These are phyloP conservation scores for Salix arbutifolia DNA, from an alignment of 345 rosid genomes.

Conservation along the genomic window DNA sequence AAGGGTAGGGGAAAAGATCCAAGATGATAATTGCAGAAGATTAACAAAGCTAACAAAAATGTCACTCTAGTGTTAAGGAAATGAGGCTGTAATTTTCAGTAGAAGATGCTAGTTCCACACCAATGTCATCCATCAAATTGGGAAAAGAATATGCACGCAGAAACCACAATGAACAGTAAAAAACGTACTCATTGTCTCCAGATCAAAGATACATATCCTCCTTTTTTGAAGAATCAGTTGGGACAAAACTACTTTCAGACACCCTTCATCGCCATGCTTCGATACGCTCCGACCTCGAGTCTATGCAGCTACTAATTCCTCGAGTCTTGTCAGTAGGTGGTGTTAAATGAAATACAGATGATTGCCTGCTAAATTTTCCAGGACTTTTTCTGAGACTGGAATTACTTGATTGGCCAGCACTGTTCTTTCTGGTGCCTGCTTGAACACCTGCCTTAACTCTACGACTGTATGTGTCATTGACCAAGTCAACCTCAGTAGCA, in stretches of 20 bases:
- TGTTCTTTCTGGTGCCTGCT: slow-evolving; percentile 19
- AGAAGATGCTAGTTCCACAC: slow-evolving; percentile 20
- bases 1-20: neutral
- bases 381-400: slow-evolving; percentile 27
- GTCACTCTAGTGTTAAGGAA: slow-evolving; percentile 8
- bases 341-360: slow-evolving; percentile 27
- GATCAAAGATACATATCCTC: slow-evolving; percentile 4
- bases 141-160: slow-evolving; percentile 23
- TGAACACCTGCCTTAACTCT: slow-evolving; percentile 11
- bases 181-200: slow-evolving; percentile 11
- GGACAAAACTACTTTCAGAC: neutral
- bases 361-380: slow-evolving; percentile 23
- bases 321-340: slow-evolving; percentile 34
- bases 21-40: neutral
- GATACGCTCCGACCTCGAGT: slow-evolving; percentile 57
- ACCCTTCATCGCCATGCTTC: slow-evolving; percentile 38
- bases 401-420: slow-evolving; percentile 38
- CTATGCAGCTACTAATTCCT: slow-evolving; percentile 52
- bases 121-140: slow-evolving; percentile 4
- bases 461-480: slow-evolving; percentile 14
- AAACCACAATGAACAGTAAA: slow-evolving; percentile 22
- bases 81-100: slow-evolving; percentile 5
- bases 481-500: slow-evolving; percentile 9
- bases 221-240: slow-evolving; percentile 8
- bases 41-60: neutral